Base-by-base conservation (phyloP, 805 yeast genomes). In the Metschnikowia kunwiensis region DNA sequence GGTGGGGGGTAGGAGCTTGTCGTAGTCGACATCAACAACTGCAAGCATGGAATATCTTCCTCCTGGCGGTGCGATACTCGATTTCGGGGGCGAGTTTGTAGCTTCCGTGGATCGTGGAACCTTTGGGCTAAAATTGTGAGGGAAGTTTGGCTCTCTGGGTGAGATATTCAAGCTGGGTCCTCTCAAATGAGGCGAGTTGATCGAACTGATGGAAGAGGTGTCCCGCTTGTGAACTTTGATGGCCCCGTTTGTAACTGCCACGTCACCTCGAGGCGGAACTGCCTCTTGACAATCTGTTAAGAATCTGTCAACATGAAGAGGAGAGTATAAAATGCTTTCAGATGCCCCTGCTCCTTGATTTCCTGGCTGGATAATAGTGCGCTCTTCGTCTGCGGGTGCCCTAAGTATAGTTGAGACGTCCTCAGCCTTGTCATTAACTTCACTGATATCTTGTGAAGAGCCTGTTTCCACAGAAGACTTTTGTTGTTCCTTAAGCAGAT, bases 201-300 rank as follows among this genome's bases (percentile, higher is more conserved):
- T 24, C 1, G 50, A 46, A 11, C 39, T 28, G 11, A 37, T 22
- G 5, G 49, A 45, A 5, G 49, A 40, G 2, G 31, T 20, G 22
- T 34, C 33, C 12, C 47, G 27, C 19, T 40, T 43, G 24, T 46
- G 46, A 12, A 38, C 33, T 14, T 41, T 36, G 20, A 46, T 32
- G n/a, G 34, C 24, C 4, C 39, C 42, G 19, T 31, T 25, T 15
- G 21, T 27, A 9, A 46, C 38, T 12, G 43, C 44, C 6, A 48
- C 30, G 27, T 48, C 52, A 2, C 50, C 49, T 21, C 52, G 34
- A 1, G 46, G 49, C 6, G 52, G 52, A 3, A 48, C 50, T 21
- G 47, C 50, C n/a, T 28, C 30, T 24, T 48, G 52, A 12, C 37
- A 32, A 21, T 48, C 52, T 1, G 38, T 18, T 12, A 48, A 38